phyloP scores from a whole-genome alignment of 1,139 yeast genomes.

The Pichia sp. region DNA sequence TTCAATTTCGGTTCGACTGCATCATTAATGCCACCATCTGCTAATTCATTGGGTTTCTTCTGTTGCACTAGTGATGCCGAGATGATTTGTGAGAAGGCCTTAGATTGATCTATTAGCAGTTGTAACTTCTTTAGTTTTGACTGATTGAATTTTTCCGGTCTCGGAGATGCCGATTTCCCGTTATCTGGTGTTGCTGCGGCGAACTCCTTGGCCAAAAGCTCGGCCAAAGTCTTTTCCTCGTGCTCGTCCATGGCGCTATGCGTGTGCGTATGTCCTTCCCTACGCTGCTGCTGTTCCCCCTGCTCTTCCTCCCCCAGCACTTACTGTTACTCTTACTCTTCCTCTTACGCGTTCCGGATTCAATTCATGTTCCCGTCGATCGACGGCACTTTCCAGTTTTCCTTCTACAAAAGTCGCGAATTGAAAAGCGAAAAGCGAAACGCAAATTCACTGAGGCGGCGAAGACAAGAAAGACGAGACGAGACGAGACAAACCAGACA shows the following conservation, averaged over 20 bases:
- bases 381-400: no score
- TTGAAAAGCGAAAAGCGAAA: no score
- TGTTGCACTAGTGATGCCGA: constrained; percentile 11
- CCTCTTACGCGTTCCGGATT: not conserved
- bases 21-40: constrained; percentile 1
- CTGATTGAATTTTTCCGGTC: constrained; percentile 9
- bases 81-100: constrained; percentile 17
- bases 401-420: no score
- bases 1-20: constrained; percentile 1
- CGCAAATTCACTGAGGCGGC: no score
- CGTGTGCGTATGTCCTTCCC: not conserved
- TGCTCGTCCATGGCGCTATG: not conserved
- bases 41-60: not conserved
- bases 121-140: constrained; percentile 12
- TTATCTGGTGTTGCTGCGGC: not conserved
- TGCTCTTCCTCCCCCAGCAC: not conserved
- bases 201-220: constrained; percentile 6
- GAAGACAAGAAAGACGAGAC: no score
- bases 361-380: no score
- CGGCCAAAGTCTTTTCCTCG: constrained; percentile 1
- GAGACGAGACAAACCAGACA: no score
- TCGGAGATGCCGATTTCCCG: not conserved
- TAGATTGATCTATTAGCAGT: constrained; percentile 15
- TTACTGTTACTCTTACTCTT: not conserved
- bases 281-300: not conserved